Conservation (phyloP, 345 rosid genomes). For the Salix viminalis region DNA sequence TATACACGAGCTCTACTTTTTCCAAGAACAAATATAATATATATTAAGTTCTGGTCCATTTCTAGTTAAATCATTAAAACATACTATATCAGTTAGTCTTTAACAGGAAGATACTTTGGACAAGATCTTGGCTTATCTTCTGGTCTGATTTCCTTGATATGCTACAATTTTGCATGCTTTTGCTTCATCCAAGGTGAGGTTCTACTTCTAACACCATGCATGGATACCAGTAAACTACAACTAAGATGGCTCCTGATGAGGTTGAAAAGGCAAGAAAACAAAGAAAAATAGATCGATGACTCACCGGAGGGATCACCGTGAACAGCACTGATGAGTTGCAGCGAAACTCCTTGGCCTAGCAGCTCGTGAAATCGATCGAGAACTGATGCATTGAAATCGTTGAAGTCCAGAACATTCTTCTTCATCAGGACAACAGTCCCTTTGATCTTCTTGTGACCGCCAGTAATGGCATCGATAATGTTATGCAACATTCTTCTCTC, state of each 20-base stretch:
- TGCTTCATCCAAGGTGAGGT: neutral
- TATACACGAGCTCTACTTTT: no score
- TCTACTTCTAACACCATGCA: neutral
- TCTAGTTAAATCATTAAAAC: neutral
- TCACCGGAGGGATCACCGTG: constrained; percentile 40
- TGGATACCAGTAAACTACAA: neutral
- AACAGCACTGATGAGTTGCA: constrained; percentile 71
- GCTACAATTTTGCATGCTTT: neutral
- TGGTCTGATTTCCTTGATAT: neutral
- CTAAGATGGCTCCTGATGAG: neutral
- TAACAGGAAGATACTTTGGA: neutral
- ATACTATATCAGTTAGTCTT: no score
- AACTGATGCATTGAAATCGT: constrained; percentile 59
- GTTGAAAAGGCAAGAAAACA: neutral
- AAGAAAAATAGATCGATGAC: neutral
- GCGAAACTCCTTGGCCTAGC: constrained; percentile 52
- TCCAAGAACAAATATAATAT: neutral
- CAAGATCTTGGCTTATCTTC: neutral
- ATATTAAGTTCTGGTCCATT: neutral
- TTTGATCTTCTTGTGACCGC: constrained; percentile 31
- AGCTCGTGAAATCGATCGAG: constrained; percentile 64
- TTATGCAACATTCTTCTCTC: constrained; percentile 6
- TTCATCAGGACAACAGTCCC: constrained; percentile 83
- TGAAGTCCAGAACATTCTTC: constrained; percentile 82
- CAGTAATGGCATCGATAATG: neutral